These are phyloP conservation scores for Leccinum pseudoinsigne DNA, from an alignment of 1,284 basidiomycete species.

Conservation along the genomic window DNA sequence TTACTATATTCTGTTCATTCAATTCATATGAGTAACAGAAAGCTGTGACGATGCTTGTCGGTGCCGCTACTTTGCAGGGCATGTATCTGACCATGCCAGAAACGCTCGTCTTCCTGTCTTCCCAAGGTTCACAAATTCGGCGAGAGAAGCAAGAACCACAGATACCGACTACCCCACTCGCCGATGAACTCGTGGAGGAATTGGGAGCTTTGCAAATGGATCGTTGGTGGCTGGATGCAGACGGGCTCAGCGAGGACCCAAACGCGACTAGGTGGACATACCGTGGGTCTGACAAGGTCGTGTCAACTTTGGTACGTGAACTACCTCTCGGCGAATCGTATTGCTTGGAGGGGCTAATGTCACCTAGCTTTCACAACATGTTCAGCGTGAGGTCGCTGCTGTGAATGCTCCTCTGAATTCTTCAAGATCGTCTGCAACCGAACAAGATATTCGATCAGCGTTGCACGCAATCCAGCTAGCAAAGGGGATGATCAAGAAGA, in stretches of 20 bases:
- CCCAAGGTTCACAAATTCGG: not conserved
- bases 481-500: not conserved
- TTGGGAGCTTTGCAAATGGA: not conserved
- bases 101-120: not conserved
- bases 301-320: not conserved
- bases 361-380: not conserved
- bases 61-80: not conserved
- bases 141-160: not conserved
- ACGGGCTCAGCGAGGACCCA: not conserved
- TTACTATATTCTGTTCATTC: not conserved
- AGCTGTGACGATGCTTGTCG: not conserved
- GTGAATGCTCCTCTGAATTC: not conserved
- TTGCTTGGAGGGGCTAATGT: no score
- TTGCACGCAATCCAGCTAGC: not conserved
- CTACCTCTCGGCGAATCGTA: no score
- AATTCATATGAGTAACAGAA: not conserved
- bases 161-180: not conserved
- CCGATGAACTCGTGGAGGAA: not conserved
- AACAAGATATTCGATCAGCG: not conserved
- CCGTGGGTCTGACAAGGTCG: not conserved
- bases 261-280: not conserved
- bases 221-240: not conserved
- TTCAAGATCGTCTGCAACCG: not conserved
- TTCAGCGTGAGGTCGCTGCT: not conserved
- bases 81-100: not conserved